Base-by-base conservation (phyloP, 1,284 basidiomycete species). In the Spongiforma sp. region DNA sequence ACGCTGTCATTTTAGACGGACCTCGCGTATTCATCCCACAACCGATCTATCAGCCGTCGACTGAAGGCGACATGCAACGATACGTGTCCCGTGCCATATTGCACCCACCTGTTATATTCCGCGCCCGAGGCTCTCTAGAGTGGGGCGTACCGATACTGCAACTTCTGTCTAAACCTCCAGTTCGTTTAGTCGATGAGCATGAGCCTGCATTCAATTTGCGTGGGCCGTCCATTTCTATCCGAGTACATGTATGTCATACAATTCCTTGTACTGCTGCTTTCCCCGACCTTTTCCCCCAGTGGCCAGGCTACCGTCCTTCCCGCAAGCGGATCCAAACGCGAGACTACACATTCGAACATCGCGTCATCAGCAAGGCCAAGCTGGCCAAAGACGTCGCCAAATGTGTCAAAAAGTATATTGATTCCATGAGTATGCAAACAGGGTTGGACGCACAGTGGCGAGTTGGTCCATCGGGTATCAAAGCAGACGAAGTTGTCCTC, bases 301-400 rank as follows among this genome's bases (percentile, higher is more conserved):
- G 91, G 90, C 89, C 89, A 9, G 89, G 90, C 0, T 92, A 91
- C 68, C 79, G 84, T n/a, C 81, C 85, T 48, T 93, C 89, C 89
- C 89, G 87, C 63, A 83, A 87, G 61, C 91, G 93, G 72, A 93
- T 93, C 64, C 91, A 90, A 11, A 93, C 90, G 1, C 86, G 86
- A 74, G 89, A 93, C 75, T 93, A 91, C 74, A 83, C 84, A 37
- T 90, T 84, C 63, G 90, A 90, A 1, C 91, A 89, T 53, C 84
- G 88, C 6, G 90, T 87, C 15, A 90, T 93, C 66, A 90, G 88
- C 4, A 80, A 81, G 60, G 84, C 83, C 19, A 90, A 90, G 69
- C 79, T 90, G 19, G 88, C 87, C 1, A 90, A 89, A 72, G 88
- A 88, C 60, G 82, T 90, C 12, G 88, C 89, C 1, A 89, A 87